phyloP scores from a whole-genome alignment of 768 basidiomycete genomes.

The Tulasnella sp. region DNA sequence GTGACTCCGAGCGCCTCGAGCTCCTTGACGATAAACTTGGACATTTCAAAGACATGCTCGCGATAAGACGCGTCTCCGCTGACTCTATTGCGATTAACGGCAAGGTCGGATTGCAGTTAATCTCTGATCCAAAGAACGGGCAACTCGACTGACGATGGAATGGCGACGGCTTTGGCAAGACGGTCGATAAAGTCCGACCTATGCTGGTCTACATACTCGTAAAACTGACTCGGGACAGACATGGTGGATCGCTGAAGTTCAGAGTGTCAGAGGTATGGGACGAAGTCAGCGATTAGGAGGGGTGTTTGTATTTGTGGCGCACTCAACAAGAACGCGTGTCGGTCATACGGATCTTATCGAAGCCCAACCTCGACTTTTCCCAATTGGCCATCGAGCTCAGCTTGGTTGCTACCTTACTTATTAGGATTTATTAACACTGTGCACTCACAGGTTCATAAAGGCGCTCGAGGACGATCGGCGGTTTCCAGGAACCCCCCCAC shows the following conservation, averaged over 20 bases:
- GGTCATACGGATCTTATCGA: neutral
- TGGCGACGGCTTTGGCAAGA: conserved; percentile 69
- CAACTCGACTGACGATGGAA: conserved; percentile 46
- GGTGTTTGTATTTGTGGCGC: neutral
- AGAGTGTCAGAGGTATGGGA: neutral
- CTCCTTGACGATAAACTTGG: conserved; percentile 61
- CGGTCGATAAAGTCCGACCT: conserved; percentile 64
- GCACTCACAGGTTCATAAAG: too few relatives aligned
- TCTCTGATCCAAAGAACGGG: neutral
- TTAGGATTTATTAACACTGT: too few relatives aligned
- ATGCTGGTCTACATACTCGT: conserved; percentile 54
- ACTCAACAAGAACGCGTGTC: neutral
- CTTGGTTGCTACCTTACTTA: too few relatives aligned
- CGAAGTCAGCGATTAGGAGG: neutral
- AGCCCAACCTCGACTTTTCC: neutral
- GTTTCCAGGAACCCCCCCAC: too few relatives aligned
- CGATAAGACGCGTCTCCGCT: conserved; percentile 62
- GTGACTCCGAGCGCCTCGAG: conserved; percentile 69
- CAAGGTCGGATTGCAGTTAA: neutral
- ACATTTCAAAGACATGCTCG: conserved; percentile 75
- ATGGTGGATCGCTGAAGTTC: conserved; percentile 15
- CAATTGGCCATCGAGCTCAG: neutral
- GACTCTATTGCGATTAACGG: conserved; percentile 33
- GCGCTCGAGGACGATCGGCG: too few relatives aligned
- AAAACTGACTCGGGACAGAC: conserved; percentile 25